These are phyloP conservation scores for Sporisorium sorghi DNA, from an alignment of 1,284 basidiomycete genomes.

Conservation along the genomic window DNA sequence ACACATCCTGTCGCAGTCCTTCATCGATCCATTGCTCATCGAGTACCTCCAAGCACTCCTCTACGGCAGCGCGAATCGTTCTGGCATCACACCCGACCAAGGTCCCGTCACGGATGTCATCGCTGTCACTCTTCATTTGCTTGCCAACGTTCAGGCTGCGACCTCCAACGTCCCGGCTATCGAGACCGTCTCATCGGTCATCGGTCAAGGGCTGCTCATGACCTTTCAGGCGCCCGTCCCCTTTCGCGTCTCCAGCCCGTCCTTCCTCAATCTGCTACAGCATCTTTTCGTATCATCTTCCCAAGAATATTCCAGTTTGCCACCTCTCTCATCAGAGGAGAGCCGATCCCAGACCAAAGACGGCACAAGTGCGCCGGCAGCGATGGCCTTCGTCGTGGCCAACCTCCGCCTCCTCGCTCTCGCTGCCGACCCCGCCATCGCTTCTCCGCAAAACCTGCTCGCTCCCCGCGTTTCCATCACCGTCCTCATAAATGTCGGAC, in stretches of 20 bases:
- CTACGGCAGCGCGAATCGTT: slow-evolving; percentile 39
- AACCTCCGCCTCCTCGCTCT: slow-evolving; percentile 37
- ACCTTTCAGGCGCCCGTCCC: slow-evolving; percentile 29
- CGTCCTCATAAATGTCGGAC: slow-evolving; percentile 43
- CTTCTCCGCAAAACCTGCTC: slow-evolving; percentile 38
- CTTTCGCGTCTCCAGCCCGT: slow-evolving; percentile 18
- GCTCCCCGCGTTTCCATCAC: slow-evolving; percentile 47
- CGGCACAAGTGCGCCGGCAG: slow-evolving; percentile 7
- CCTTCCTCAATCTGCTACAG: slow-evolving; percentile 30
- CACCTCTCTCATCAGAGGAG: background rate
- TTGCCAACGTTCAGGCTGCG: slow-evolving; percentile 19
- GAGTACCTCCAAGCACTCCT: slow-evolving; percentile 44
- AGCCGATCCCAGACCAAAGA: background rate
- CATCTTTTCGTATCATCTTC: slow-evolving; percentile 5
- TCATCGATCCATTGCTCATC: slow-evolving; percentile 44
- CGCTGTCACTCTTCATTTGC: slow-evolving; percentile 37
- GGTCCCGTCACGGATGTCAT: slow-evolving; percentile 48
- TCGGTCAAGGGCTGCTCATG: slow-evolving; percentile 45
- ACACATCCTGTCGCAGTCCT: slow-evolving; percentile 27
- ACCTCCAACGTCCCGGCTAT: slow-evolving; percentile 33
- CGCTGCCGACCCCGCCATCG: slow-evolving; percentile 26
- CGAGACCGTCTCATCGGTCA: slow-evolving; percentile 43
- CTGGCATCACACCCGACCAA: slow-evolving; percentile 34
- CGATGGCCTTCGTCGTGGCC: slow-evolving; percentile 28
- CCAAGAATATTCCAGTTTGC: background rate